Percentiles rank a stretch among this genome's conserved stretches.
Conservation (phyloP, 2,329 filamentous ascomycete genomes). For the Cephalotrichum gorgonifer region DNA sequence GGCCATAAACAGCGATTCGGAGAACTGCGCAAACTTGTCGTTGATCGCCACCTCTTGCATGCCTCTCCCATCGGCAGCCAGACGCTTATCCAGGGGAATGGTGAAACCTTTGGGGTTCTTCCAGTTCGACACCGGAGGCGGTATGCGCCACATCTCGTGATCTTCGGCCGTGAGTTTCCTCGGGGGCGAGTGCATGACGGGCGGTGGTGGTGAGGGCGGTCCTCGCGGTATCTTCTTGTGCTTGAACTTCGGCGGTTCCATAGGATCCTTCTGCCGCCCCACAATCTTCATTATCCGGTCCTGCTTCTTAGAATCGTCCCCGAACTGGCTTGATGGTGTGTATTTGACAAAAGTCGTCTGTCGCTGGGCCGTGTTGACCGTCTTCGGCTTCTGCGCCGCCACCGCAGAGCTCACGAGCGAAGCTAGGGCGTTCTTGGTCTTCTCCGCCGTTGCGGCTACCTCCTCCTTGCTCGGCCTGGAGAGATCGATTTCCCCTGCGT, state of each 20-base stretch:
- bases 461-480: slow-evolving; percentile 77
- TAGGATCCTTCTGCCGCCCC: slow-evolving; percentile 76
- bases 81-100: slow-evolving; percentile 85
- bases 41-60: slow-evolving; percentile 93
- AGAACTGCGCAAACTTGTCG: slow-evolving; percentile 95
- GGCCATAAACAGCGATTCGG: slow-evolving; percentile 87
- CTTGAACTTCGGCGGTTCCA: slow-evolving; percentile 98
- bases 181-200: slow-evolving; percentile 89
- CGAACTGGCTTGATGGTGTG: slow-evolving; percentile 95
- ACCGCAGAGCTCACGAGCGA: slow-evolving; percentile 76
- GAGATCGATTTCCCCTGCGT: slow-evolving; percentile 84
- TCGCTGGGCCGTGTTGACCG: slow-evolving; percentile 69
- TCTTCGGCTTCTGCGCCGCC: slow-evolving; percentile 91
- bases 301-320: slow-evolving; percentile 72
- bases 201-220: slow-evolving; percentile 83
- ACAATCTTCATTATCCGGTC: slow-evolving; percentile 99
- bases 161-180: slow-evolving; percentile 93
- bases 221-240: slow-evolving; percentile 96
- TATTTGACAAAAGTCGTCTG: slow-evolving; percentile 93
- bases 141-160: slow-evolving; percentile 89
- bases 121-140: slow-evolving; percentile 90
- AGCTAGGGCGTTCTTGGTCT: slow-evolving; percentile 78
- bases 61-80: slow-evolving; percentile 86
- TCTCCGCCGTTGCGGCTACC: slow-evolving; percentile 73
- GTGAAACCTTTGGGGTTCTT: slow-evolving; percentile 99